Base-by-base conservation (phyloP, 441 rosid species). In the Iberis amara region DNA sequence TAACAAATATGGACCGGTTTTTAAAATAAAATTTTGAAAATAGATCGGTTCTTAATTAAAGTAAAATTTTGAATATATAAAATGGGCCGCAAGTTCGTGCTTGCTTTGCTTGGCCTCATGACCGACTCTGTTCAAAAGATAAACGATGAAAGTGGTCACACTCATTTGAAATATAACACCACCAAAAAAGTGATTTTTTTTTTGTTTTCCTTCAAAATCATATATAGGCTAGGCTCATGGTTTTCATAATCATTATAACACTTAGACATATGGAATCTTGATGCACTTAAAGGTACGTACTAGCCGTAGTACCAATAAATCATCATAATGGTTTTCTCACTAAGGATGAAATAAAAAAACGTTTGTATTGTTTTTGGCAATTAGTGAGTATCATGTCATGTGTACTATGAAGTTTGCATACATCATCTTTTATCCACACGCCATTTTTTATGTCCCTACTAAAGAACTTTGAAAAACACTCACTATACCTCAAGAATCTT, bases 251-350 rank as follows among this genome's bases (percentile, higher is more conserved):
- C 18, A 63, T 39, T 47, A 49, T 63, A 41, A 44, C 68, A 64
- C 52, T 53, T n/a, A n/a, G 30, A 53, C 55, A 53, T 5, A 15
- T 43, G 58, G 39, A 37, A 60, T 51, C 11, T 47, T 14, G 39
- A 54, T 15, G 12, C 18, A 57, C 39, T 21, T 53, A 52, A 39
- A 18, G 18, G 53, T 8, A n/a, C n/a, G 71, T 66, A 66, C 66
- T 48, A 28, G 42, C 71, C 71, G 71, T 66, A 52, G 71, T 66
- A 66, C 71, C 47, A 57, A 37, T 57, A 38, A n/a, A 42, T 47
- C 49, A 35, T 47, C 47, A 44, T 33, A 30, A 39, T 44, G 21
- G 31, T 42, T 51, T 65, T 24, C 43, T 49, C 52, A 50, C 48
- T 12, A 38, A 45, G 55, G 49, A 58, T 51, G 57, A 31, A 41